Evolutionary conservation across 805 yeast genomes (phyloP), one percentile per base, ranked within the genome.

Genomic region (Hanseniaspora hatyaiensis): DNA sequence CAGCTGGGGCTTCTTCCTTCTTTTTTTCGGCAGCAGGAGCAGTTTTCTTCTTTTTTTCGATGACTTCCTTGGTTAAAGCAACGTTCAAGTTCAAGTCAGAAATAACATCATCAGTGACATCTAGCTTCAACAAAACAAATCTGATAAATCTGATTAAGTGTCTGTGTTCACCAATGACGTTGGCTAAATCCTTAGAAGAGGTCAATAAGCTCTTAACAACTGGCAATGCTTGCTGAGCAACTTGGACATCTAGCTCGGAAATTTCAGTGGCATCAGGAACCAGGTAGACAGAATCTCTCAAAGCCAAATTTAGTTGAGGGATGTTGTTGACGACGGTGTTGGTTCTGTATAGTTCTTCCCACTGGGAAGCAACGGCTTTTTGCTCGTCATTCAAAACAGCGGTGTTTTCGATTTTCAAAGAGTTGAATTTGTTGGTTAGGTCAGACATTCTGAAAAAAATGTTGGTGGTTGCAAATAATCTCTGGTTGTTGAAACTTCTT

Each of bases 111-210:
- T 75, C 71, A 29, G 80, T 74, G 13, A 71, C 71, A 41, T 73
- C 70, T 53, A 77, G 63, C 29, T 78, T 67, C 59, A 79, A 75
- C 68, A 92, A 97, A 51, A 92, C 66, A 56, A 84, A 74, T 58
- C 88, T 96, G 20, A 77, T 75, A 97, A 97, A 92, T 73, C 98
- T 82, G 52, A 86, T 66, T 51, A 89, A 71, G 65, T 89, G 96
- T 73, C 96, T 82, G 63, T 70, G 69, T 40, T 71, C 65, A 40
- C 80, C 77, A 54, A 78, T 65, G 34, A 78, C 75, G 30, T 74
- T 78, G 38, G 62, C 56, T 40, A 61, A 55, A 48, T 61, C 65
- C 51, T 63, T 62, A 11, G 63, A 64, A 23, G 75, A 64, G 9
- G 75, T 61, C 20, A 73, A 65, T 74, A 84, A 75, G 52, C 70